Percentiles rank a stretch among this genome's conserved stretches.
These are phyloP conservation scores for Aspergillus latus DNA, from an alignment of 2,329 filamentous ascomycete genomes.

Conservation along the genomic window DNA sequence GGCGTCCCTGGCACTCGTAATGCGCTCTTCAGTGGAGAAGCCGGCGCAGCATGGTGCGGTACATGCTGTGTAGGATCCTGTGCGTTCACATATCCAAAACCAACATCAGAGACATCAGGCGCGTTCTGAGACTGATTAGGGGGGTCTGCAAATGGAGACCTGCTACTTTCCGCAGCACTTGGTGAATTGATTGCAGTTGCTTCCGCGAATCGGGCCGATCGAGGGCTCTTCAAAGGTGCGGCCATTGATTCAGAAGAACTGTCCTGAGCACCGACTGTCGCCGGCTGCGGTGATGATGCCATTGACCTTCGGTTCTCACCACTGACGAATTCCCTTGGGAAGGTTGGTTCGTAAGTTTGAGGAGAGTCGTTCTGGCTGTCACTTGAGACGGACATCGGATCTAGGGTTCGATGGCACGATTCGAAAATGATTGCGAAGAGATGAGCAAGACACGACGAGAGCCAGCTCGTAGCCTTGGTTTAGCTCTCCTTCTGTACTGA, in stretches of 20 bases:
- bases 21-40: constrained; percentile 82
- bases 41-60: constrained; percentile 62
- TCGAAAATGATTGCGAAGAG: constrained; percentile 3
- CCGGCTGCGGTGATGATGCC: constrained; percentile 28
- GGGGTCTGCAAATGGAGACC: constrained; percentile 55
- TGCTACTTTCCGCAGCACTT: constrained; percentile 49
- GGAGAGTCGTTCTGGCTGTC: constrained; percentile 30
- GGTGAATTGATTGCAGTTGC: constrained; percentile 65
- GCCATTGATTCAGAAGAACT: constrained; percentile 34
- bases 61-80: constrained; percentile 52
- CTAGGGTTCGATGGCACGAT: neutral
- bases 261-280: constrained; percentile 26
- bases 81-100: constrained; percentile 82
- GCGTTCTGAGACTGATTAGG: constrained; percentile 51
- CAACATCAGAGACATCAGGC: constrained; percentile 72
- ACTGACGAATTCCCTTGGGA: constrained; percentile 41
- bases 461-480: constrained; percentile 33
- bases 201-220: constrained; percentile 64
- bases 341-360: constrained; percentile 37
- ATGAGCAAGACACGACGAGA: constrained; percentile 30
- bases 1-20: constrained; percentile 84
- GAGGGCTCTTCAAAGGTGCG: constrained; percentile 51
- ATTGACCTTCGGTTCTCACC: constrained; percentile 34
- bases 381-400: constrained; percentile 27
- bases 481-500: neutral